Percentiles rank a stretch among this genome's conserved stretches.
Evolutionary conservation across 1,139 yeast genomes (phyloP).

Genomic region (Scheffersomyces parashehatae): DNA sequence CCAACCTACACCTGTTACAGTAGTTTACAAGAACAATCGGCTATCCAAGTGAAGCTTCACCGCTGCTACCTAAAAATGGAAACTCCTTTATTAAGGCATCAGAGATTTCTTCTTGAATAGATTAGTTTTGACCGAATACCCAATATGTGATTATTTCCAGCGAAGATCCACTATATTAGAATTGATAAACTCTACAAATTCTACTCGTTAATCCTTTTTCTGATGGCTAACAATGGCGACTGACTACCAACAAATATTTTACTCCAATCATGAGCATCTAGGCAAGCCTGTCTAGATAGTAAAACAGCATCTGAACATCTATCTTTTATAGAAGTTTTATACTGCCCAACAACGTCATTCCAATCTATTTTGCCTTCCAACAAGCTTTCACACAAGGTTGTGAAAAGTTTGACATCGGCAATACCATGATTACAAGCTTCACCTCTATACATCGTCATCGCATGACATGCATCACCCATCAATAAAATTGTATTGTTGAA

Average conservation of each 20-base stretch:
- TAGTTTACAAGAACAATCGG: no score
- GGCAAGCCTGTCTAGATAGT: conserved; percentile 19
- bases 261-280: conserved; percentile 20
- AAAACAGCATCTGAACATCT: conserved; percentile 12
- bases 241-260: conserved; percentile 14
- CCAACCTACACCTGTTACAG: no score
- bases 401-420: conserved; percentile 12
- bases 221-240: conserved; percentile 18
- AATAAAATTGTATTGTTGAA: conserved; percentile 12
- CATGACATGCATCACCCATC: conserved; percentile 14
- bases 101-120: no score
- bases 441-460: conserved; percentile 24
- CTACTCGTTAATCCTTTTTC: conserved; percentile 11
- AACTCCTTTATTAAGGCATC: no score
- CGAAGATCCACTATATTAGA: background rate
- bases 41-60: no score
- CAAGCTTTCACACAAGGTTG: background rate
- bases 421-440: conserved; percentile 24
- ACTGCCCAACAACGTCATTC: conserved; percentile 1
- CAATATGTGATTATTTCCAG: no score
- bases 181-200: background rate
- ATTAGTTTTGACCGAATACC: no score
- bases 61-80: no score
- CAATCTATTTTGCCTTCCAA: background rate
- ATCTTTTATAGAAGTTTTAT: conserved; percentile 1